phyloP scores from a whole-genome alignment of 176 grass and related monocot genomes.

The Rhynchospora tenuis region DNA sequence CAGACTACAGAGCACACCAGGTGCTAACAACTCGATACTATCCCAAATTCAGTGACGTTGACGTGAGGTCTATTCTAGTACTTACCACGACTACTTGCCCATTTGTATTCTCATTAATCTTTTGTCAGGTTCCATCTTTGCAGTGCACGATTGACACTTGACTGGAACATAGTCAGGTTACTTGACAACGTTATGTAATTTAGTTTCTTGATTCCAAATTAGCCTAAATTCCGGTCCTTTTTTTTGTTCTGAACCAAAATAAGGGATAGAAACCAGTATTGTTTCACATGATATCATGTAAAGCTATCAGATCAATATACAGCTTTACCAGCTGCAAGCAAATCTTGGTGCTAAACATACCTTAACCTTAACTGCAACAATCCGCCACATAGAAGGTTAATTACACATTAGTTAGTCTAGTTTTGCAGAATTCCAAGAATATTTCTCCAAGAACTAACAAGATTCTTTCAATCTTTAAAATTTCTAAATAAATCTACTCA shows the following conservation, averaged over 20 bases:
- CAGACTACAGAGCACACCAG: background rate
- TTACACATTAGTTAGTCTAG: background rate
- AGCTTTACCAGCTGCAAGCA: background rate
- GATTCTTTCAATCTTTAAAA: background rate
- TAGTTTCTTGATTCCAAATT: background rate
- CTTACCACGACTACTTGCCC: background rate
- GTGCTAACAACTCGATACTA: background rate
- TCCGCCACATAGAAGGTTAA: background rate
- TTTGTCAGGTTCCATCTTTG: background rate
- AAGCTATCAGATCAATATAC: background rate
- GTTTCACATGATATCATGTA: background rate
- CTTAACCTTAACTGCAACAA: background rate
- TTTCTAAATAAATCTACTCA: background rate
- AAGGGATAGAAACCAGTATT: background rate
- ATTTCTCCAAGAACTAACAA: background rate
- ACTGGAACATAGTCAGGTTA: background rate
- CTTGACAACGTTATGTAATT: background rate
- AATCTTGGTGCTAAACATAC: background rate
- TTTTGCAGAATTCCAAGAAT: background rate
- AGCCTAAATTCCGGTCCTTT: background rate
- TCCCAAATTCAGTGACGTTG: background rate
- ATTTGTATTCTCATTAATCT: background rate
- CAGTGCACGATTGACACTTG: background rate
- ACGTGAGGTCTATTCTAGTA: background rate
- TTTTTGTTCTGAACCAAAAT: background rate